phyloP scores from a whole-genome alignment of 768 basidiomycete species.

The Xerocomellus chrysenteron region DNA sequence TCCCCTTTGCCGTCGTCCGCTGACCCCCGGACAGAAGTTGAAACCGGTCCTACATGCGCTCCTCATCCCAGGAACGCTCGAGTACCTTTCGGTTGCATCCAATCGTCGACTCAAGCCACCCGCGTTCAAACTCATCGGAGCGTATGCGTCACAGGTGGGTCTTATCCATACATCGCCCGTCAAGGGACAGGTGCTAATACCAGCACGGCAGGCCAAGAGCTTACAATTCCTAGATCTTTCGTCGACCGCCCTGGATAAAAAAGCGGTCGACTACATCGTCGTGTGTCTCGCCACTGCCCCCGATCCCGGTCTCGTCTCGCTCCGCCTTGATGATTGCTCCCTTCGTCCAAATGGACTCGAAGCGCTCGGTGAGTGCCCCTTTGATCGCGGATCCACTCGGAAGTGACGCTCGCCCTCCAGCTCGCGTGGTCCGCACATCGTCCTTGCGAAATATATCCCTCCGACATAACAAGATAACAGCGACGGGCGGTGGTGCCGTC shows the following conservation, averaged over 20 bases:
- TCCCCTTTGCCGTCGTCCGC: not conserved
- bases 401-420: constrained; percentile 38
- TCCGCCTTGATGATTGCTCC: constrained; percentile 87
- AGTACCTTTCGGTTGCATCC: constrained; percentile 82
- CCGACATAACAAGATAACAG: constrained; percentile 82
- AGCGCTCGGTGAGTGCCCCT: constrained; percentile 60
- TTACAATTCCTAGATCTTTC: constrained; percentile 90
- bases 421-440: constrained; percentile 80
- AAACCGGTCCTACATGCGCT: constrained; percentile 91
- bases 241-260: constrained; percentile 82
- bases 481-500: constrained; percentile 86
- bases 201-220: constrained; percentile 55
- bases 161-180: not conserved
- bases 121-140: constrained; percentile 78
- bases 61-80: constrained; percentile 76
- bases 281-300: constrained; percentile 51
- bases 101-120: constrained; percentile 76
- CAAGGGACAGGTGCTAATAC: not conserved
- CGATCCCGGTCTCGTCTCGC: constrained; percentile 57
- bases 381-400: not conserved
- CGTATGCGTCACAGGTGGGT: constrained; percentile 71
- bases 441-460: constrained; percentile 87
- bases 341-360: constrained; percentile 76
- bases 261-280: constrained; percentile 78
- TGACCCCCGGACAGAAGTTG: constrained; percentile 50